phyloP scores from a whole-genome alignment of 768 basidiomycete genomes.

The Tremella mesenterica region DNA sequence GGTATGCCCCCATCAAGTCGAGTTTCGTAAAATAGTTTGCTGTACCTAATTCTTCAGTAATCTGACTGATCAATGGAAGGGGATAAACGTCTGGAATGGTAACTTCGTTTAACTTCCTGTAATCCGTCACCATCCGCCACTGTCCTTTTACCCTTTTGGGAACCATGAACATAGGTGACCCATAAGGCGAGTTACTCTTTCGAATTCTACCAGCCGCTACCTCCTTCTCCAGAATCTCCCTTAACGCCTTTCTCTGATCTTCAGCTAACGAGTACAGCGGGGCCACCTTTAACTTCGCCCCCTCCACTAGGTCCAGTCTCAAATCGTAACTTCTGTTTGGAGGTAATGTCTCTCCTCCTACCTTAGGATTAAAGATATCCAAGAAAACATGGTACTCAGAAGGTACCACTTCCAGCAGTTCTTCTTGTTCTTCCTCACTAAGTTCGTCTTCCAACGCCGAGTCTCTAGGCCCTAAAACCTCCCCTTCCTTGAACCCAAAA shows the following conservation, averaged over 20 bases:
- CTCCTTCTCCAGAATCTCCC: slow-evolving; percentile 1
- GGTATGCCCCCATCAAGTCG: slow-evolving; percentile 23
- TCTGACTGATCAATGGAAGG: slow-evolving; percentile 19
- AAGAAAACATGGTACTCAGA: too few species aligned
- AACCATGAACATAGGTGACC: neutral
- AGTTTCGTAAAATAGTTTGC: slow-evolving; percentile 21
- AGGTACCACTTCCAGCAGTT: too few species aligned
- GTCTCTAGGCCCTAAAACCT: too few species aligned
- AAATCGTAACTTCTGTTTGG: slow-evolving; percentile 8
- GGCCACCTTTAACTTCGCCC: slow-evolving; percentile 1
- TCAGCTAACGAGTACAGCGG: slow-evolving; percentile 3
- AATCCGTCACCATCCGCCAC: slow-evolving; percentile 8
- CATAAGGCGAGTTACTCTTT: neutral
- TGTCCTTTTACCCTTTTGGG: neutral
- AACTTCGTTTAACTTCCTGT: neutral
- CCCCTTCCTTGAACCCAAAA: too few species aligned
- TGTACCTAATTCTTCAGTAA: slow-evolving; percentile 12
- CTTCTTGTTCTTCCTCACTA: too few species aligned
- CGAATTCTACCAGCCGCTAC: neutral
- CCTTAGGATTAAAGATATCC: too few species aligned
- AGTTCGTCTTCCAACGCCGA: too few species aligned
- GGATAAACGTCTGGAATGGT: slow-evolving; percentile 17
- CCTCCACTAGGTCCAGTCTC: slow-evolving; percentile 1
- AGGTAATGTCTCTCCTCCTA: slow-evolving; percentile 5
- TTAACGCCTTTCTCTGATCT: slow-evolving; percentile 1